Evolutionary conservation across 805 yeast species (phyloP), one percentile per base, ranked within the genome.

Genomic region (Metschnikowia lachancei): DNA sequence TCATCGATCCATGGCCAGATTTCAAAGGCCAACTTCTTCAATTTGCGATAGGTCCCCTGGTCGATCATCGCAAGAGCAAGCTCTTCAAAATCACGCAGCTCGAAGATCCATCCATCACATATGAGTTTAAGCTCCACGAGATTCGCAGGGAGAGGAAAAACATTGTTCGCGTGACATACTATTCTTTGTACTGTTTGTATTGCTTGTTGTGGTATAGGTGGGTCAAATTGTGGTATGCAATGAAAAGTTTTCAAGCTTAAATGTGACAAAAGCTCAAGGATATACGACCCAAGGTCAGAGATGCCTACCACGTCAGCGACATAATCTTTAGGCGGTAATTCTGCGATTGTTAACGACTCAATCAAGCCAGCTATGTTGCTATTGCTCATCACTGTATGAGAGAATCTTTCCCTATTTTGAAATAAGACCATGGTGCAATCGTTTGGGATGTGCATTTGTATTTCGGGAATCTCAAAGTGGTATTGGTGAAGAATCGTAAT

Each of bases 401-500:
- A 12, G 11, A 26, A 26, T 9, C 3, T 26, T 3, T 26, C 28
- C 11, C 11, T 9, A 26, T 26, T 26, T 26, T 26, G 6, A 8
- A 26, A 26, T 3, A 26, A 26, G 11, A 26, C 28, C 12, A 26
- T 5, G 3, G 28, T 26, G 28, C 28, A 26, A 26, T 26, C 28
- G 7, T 5, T 26, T 26, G 28, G 28, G 7, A 26, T 26, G 6
- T 26, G 28, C 22, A 16, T 16, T 3, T 36, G 18, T 7, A 19
- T 17, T 20, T 20, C 10, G 7, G n/a, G 3, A 17, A 52, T 52
- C n/a, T 41, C 50, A 8, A 34, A 17, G 19, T 17, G 7, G 9
- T n/a, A 12, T 4, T 17, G n/a, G 6, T 34, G 16, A 5, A 53
- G 42, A 12, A 65, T 46, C 3, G 60, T 51, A 13, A 64, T 52